phyloP scores from a whole-genome alignment of 371 early-diverging fungal species.

The Mucor sp. region DNA sequence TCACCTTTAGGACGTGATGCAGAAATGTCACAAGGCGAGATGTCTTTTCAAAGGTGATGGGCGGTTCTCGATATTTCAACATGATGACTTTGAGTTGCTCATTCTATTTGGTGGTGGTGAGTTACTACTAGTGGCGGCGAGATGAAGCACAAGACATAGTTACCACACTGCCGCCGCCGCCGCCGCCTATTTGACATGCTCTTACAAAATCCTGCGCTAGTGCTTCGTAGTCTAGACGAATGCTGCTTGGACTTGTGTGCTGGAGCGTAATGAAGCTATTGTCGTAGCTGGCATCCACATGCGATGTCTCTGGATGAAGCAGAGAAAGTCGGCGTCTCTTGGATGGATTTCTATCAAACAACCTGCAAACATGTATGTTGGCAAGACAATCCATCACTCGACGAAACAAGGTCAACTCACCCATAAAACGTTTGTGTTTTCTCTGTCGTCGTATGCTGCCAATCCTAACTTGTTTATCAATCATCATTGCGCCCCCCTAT shows the following conservation, averaged over 20 bases:
- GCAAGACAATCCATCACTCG: too few species aligned
- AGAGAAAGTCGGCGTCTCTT: conserved; percentile 42
- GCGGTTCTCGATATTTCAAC: conserved; percentile 46
- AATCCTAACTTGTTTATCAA: conserved; percentile 13
- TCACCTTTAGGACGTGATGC: conserved; percentile 33
- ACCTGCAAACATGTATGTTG: conserved; percentile 4
- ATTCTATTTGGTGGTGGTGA: conserved; percentile 17
- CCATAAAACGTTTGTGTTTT: conserved; percentile 22
- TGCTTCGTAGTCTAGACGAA: conserved; percentile 39
- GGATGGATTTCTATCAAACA: conserved; percentile 38
- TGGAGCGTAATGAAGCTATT: conserved; percentile 20
- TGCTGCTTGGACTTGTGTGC: conserved; percentile 22
- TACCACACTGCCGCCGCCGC: conserved; percentile 30
- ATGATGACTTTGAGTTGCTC: conserved; percentile 47
- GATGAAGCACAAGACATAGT: not conserved
- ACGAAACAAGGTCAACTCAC: not conserved
- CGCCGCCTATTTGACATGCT: conserved; percentile 34
- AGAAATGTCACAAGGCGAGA: conserved; percentile 42
- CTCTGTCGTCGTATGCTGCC: conserved; percentile 1
- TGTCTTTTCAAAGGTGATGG: conserved; percentile 42
- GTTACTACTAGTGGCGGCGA: not conserved
- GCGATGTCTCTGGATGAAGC: conserved; percentile 35
- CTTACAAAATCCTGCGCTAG: conserved; percentile 40
- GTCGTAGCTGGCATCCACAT: conserved; percentile 20
- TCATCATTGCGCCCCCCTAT: too few species aligned